Percentiles rank a stretch among this genome's conserved stretches.
These are phyloP conservation scores for Musa schizocarpa DNA, from an alignment of 176 grass and related monocot genomes.

Conservation along the genomic window DNA sequence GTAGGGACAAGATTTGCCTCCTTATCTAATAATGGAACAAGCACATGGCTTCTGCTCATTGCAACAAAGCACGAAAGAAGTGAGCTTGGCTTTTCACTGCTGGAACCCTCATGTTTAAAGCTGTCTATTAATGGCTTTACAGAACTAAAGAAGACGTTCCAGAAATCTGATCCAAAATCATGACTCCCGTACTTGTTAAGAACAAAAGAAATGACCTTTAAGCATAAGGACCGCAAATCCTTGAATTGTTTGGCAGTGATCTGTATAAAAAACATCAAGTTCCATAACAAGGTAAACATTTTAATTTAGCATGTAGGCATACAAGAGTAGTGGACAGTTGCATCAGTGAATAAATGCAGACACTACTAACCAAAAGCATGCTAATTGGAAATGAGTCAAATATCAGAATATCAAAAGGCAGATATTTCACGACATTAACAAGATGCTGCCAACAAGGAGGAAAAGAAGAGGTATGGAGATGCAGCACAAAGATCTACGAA, in stretches of 20 bases:
- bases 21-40: conserved; percentile 50
- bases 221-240: conserved; percentile 71
- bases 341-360: too few species aligned
- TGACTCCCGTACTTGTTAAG: conserved; percentile 52
- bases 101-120: conserved; percentile 80
- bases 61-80: conserved; percentile 83
- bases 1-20: conserved; percentile 62
- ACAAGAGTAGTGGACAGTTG: background rate
- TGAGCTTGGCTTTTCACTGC: conserved; percentile 79
- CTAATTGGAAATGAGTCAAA: background rate
- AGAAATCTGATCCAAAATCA: conserved; percentile 72
- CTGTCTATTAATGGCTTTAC: conserved; percentile 61
- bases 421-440: background rate
- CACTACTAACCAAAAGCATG: background rate
- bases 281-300: background rate
- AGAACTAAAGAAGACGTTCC: conserved; percentile 71
- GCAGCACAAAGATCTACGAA: background rate
- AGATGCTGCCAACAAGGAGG: background rate
- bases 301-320: background rate
- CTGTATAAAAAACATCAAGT: conserved; percentile 29
- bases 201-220: conserved; percentile 61
- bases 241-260: conserved; percentile 62
- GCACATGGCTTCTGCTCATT: conserved; percentile 67
- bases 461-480: background rate
- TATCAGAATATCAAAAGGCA: background rate